A percentile compares a stretch with the other conserved stretches of the same genome.
These are phyloP conservation scores for Aureobasidium melanogenum DNA, from an alignment of 2,329 filamentous ascomycete species.

Conservation along the genomic window DNA sequence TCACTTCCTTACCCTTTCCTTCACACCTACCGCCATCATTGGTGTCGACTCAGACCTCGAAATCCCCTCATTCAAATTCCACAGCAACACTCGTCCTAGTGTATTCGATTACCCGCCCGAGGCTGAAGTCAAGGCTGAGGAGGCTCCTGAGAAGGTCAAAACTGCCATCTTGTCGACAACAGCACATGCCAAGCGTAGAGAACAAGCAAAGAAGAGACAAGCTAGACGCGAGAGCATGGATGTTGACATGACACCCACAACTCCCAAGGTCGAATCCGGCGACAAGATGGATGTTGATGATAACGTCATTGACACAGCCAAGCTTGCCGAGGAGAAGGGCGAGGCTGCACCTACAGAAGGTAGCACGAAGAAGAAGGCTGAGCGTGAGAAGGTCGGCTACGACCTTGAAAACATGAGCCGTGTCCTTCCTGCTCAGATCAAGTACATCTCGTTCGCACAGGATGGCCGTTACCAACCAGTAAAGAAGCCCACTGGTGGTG, in stretches of 20 bases:
- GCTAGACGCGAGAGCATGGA: conserved; percentile 82
- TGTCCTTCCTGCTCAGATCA: conserved; percentile 84
- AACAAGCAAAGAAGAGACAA: conserved; percentile 87
- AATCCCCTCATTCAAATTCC: conserved; percentile 88
- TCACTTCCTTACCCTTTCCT: conserved; percentile 91
- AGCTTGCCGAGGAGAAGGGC: conserved; percentile 33
- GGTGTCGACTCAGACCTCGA: conserved; percentile 89
- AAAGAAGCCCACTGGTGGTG: conserved; percentile 88
- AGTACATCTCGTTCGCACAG: conserved; percentile 87
- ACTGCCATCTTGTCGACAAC: conserved; percentile 95
- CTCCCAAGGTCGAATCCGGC: conserved; percentile 52
- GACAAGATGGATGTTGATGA: conserved; percentile 79
- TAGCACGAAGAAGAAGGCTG: conserved; percentile 74
- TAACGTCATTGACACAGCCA: conserved; percentile 29
- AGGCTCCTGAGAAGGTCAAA: conserved; percentile 86
- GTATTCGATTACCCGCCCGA: conserved; percentile 97
- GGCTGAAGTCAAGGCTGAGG: conserved; percentile 88
- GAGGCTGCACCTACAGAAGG: conserved; percentile 41
- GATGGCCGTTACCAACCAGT: conserved; percentile 82
- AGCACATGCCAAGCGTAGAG: conserved; percentile 89
- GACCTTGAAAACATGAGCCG: conserved; percentile 96
- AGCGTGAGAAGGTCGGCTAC: conserved; percentile 95
- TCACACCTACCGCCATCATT: conserved; percentile 94
- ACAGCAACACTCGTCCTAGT: conserved; percentile 88
- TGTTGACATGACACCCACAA: conserved; percentile 69